Conservation (phyloP, 1,284 basidiomycete genomes). For the Schizophyllum amplum region DNA sequence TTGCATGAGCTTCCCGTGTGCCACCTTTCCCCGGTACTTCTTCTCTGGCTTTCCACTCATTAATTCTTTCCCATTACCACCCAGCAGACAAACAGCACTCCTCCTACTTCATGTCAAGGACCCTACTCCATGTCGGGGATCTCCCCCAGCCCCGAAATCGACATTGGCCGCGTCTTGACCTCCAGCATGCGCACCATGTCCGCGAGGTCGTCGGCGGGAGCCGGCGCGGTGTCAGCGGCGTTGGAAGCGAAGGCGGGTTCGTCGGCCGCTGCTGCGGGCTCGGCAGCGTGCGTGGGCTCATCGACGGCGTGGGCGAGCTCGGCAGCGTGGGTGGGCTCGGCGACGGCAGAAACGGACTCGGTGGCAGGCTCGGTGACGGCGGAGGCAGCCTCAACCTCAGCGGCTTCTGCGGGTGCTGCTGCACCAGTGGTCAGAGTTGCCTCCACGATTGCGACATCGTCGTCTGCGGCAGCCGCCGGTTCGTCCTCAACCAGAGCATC, state of each 20-base stretch:
- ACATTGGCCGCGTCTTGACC: slow-evolving; percentile 32
- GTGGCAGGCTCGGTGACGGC: slow-evolving; percentile 5
- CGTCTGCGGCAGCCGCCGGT: slow-evolving; percentile 5
- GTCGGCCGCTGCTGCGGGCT: slow-evolving; percentile 8
- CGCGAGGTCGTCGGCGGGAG: slow-evolving; percentile 36
- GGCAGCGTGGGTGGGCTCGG: slow-evolving; percentile 8
- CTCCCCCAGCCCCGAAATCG: slow-evolving; percentile 22
- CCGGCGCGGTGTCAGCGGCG: slow-evolving; percentile 8
- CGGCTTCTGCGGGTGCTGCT: too few relatives aligned
- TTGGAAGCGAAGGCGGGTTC: slow-evolving; percentile 13
- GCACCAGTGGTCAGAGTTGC: too few relatives aligned
- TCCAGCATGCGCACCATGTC: slow-evolving; percentile 61
- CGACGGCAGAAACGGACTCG: slow-evolving; percentile 10
- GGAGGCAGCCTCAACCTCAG: slow-evolving; percentile 14
- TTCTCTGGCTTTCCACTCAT: not conserved
- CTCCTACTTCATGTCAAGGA: not conserved
- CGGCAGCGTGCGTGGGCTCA: not conserved
- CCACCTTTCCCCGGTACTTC: not conserved
- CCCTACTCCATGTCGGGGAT: slow-evolving; percentile 31
- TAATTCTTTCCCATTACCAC: not conserved
- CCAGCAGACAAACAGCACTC: not conserved
- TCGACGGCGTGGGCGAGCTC: slow-evolving; percentile 1
- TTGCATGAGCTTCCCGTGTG: not conserved
- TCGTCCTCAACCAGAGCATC: slow-evolving; percentile 9
- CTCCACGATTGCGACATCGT: too few relatives aligned